Conservation (phyloP, 2,329 filamentous ascomycete genomes). For the Aspergillus pseudotamarii region DNA sequence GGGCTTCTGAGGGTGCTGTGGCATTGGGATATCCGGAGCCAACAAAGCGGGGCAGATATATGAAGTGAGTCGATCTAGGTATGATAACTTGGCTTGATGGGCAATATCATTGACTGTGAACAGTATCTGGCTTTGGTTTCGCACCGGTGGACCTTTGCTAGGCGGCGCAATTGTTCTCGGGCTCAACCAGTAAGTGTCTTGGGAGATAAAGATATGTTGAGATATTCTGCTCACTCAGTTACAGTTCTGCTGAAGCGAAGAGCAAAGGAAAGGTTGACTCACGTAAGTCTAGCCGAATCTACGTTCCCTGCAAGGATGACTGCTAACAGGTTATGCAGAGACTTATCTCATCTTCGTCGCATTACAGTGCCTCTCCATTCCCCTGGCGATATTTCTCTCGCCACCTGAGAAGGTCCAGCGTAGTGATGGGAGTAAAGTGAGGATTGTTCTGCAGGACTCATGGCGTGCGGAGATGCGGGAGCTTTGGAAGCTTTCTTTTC, state of each 20-base stretch:
- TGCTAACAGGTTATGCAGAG: constrained; percentile 17
- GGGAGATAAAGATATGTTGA: background rate
- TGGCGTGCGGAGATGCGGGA: constrained; percentile 45
- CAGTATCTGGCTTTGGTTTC: constrained; percentile 53
- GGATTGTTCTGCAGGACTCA: constrained; percentile 40
- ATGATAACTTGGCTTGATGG: too few species aligned
- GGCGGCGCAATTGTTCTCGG: constrained; percentile 52
- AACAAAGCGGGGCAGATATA: constrained; percentile 50
- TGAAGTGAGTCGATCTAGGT: constrained; percentile 33
- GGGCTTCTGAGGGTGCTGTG: constrained; percentile 55
- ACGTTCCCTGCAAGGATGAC: too few species aligned
- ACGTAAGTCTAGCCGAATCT: constrained; percentile 15
- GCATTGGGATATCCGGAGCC: constrained; percentile 54
- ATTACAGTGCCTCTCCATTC: constrained; percentile 40
- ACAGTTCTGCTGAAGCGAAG: constrained; percentile 19
- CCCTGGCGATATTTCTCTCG: constrained; percentile 44
- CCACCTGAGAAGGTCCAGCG: constrained; percentile 48
- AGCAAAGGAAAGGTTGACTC: constrained; percentile 29
- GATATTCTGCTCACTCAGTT: background rate
- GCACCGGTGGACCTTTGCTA: constrained; percentile 53
- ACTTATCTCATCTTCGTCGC: constrained; percentile 50
- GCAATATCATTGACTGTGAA: background rate
- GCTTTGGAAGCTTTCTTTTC: constrained; percentile 33
- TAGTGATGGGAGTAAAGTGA: constrained; percentile 44
- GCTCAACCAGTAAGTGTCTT: constrained; percentile 41